Base-by-base conservation (phyloP, 2,329 filamentous ascomycete species). In the Phyllosticta citriasiana region DNA sequence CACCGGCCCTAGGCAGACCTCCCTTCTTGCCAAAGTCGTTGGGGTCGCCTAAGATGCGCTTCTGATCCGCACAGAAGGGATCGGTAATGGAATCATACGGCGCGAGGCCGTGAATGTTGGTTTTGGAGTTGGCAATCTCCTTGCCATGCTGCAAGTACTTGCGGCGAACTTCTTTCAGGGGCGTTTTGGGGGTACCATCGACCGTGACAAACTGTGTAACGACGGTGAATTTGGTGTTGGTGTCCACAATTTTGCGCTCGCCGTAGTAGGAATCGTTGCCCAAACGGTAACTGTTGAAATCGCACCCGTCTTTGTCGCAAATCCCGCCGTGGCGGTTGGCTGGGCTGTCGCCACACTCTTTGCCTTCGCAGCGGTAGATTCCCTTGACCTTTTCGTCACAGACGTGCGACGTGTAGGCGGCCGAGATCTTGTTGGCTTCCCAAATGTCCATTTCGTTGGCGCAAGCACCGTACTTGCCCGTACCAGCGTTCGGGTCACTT, bases 401-500 rank as follows among this genome's bases (percentile, higher is more conserved):
- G 53, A 84, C 79, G 72, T 89, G 86, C 19, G 86, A 84, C 5
- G 86, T 88, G 69, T 80, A 80, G 58, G 86, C 86, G 16, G 80
- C 82, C 22, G 84, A 81, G 69, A 86, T 80, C 66, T 77, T 79
- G 79, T 88, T 88, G 66, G 85, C 85, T 75, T 88, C 85, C 84
- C 85, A 88, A 72, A 86, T 79, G 67, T 88, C 85, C 80, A 88
- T 85, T 73, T 88, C 86, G 53, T 80, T 75, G 72, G 85, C 88
- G 81, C 86, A 88, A 50, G 84, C 78, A 63, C 86, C 85, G 57
- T 80, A 74, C 53, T 73, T 72, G 50, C 81, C 82, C 25, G 73
- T 69, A 61, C 83, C 83, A 35, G 80, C 76, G 69, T 84, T 84
- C 65, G 72, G 65, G 67, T 87, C 83, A 68, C 76, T 81, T 55